Base-by-base conservation (phyloP, 1,284 basidiomycete species). In the Ganoderma lucidum region DNA sequence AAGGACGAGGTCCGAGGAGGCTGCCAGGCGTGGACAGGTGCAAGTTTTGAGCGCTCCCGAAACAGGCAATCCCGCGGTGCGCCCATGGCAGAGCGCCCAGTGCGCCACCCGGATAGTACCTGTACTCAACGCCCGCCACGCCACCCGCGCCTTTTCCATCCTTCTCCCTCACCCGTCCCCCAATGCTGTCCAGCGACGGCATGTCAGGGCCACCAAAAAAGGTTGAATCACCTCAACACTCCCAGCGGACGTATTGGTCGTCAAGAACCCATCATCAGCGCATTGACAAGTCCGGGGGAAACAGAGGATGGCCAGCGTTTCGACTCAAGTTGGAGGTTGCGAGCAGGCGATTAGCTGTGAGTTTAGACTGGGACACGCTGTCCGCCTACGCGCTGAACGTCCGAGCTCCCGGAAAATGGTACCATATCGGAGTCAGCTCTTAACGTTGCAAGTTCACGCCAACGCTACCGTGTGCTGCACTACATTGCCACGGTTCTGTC, bases 91-190 rank as follows among this genome's bases (percentile, higher is more conserved):
- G 56, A 45, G 65, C 64, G 62, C 44, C 51, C 44, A 39, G 35
- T 19, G 37, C 58, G 45, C 65, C 65, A 64, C 53, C 32, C 4
- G 9, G 9, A 37, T 37, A 9, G 37, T 37, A 37, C 37, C 23
- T 23, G 63, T 72, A 70, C 66, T 72, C 71, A 68, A 70, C 71
- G 71, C 68, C 66, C 68, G 68, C 68, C 56, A 55, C 68, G 39
- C 62, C 23, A 30, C 51, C 61, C 6, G 53, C 35, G 35, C 23
- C 23, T 23, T 35, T 35, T 35, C 35, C 35, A 35, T 35, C 35
- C 35, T 35, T 35, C 8, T 35, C 8, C 42, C 56, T 53, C 53
- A 6, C 45, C 23, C 8, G n/a, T 2, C 48, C 39, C 35, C 35
- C 35, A 35, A 35, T 8, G 35, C 30, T 5, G 45, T 48, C 45